Conservation (phyloP, 306 rosid species). For the Oemleria cerasiformis region DNA sequence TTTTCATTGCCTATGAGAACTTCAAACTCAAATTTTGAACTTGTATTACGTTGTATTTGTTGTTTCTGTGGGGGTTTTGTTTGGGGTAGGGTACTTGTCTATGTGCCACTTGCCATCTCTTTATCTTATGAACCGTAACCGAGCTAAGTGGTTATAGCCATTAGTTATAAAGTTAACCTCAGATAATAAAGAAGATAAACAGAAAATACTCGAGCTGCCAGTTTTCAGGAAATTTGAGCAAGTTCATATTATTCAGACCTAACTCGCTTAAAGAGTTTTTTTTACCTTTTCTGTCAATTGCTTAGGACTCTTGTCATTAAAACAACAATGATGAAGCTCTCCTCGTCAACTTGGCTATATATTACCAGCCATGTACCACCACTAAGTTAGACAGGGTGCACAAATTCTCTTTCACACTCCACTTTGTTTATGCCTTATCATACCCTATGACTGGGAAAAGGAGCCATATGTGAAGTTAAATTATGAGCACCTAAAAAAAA, state of each 20-base stretch:
- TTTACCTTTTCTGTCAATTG: not conserved
- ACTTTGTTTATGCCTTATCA: not conserved
- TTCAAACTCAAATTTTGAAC: not conserved
- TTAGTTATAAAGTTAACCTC: too few species aligned
- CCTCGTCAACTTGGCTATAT: not conserved
- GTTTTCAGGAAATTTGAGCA: not conserved
- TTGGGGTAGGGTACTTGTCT: too few species aligned
- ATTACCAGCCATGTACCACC: not conserved
- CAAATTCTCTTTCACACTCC: not conserved
- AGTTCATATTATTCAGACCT: not conserved
- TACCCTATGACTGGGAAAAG: not conserved
- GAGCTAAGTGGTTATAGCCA: too few species aligned
- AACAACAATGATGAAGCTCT: not conserved
- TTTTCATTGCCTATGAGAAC: conserved; percentile 6
- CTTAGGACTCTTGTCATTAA: not conserved
- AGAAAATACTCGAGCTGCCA: not conserved
- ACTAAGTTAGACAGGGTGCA: not conserved
- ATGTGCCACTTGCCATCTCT: too few species aligned
- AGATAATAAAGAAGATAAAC: not conserved
- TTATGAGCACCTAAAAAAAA: too few species aligned
- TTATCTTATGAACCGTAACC: too few species aligned
- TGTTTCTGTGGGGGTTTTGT: too few species aligned
- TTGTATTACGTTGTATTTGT: not conserved
- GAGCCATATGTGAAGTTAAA: not conserved
- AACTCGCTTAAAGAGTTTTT: not conserved